Percentiles rank a stretch among this genome's conserved stretches.
These are phyloP conservation scores for Fusarium sp. DNA, from an alignment of 2,329 filamentous ascomycete genomes.

Conservation along the genomic window DNA sequence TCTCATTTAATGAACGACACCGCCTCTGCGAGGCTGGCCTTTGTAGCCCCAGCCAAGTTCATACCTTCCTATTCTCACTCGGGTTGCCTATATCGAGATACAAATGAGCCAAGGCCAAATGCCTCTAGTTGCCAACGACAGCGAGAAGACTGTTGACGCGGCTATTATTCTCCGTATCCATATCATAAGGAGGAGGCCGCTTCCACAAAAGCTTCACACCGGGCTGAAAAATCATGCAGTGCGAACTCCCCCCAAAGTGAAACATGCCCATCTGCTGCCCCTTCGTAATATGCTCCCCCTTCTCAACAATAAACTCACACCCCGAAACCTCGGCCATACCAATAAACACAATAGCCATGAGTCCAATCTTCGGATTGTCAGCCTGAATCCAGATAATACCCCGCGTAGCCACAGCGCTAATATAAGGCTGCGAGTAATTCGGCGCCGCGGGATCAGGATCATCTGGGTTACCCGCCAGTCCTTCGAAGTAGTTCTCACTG, in stretches of 20 bases:
- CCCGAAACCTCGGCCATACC: not conserved
- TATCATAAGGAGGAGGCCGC: not conserved
- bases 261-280: constrained; percentile 12
- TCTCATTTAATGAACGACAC: fast-evolving
- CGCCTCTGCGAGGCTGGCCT: fast-evolving
- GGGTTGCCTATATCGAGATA: too few species aligned
- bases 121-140: fast-evolving
- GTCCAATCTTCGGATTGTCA: not conserved
- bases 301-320: not conserved
- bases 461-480: not conserved
- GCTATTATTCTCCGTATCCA: not conserved
- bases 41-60: fast-evolving
- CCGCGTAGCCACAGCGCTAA: constrained; percentile 2
- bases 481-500: not conserved
- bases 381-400: constrained; percentile 5
- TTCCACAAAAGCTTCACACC: not conserved
- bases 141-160: not conserved
- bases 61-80: too few species aligned
- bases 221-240: not conserved
- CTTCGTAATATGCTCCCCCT: not conserved
- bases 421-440: not conserved
- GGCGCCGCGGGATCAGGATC: not conserved
- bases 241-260: not conserved
- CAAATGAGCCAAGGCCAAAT: too few species aligned
- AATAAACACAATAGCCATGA: not conserved